phyloP scores from a whole-genome alignment of 2,329 filamentous ascomycete species.

The Venturia nashicola region DNA sequence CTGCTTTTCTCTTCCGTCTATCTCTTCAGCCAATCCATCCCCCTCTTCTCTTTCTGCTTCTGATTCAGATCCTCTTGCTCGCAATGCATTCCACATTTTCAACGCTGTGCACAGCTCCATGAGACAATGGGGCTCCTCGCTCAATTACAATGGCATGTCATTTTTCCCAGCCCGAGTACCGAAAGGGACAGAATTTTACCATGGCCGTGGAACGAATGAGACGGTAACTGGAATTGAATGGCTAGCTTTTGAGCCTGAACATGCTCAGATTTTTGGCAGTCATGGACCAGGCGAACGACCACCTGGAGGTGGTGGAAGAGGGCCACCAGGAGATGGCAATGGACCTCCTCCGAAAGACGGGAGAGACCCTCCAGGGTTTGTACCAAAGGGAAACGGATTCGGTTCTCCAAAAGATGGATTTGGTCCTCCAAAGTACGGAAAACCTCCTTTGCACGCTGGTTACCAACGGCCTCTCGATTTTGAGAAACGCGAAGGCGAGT shows the following conservation, averaged over 20 bases:
- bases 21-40: neutral
- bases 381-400: neutral
- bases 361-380: too few relatives aligned
- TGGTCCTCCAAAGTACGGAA: neutral
- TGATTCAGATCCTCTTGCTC: neutral
- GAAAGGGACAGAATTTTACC: conserved; percentile 52
- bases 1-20: neutral
- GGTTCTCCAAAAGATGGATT: neutral
- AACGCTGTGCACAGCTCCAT: conserved; percentile 61
- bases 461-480: neutral
- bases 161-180: conserved; percentile 56
- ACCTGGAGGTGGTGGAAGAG: conserved; percentile 4
- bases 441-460: neutral
- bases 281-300: conserved; percentile 3
- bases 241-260: conserved; percentile 68
- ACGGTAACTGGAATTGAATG: conserved; percentile 48
- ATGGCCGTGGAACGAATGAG: conserved; percentile 40
- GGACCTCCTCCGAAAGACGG: too few relatives aligned
- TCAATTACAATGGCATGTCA: conserved; percentile 66
- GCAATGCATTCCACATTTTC: conserved; percentile 55
- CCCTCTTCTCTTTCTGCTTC: neutral
- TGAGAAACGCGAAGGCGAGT: neutral
- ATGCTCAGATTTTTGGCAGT: conserved; percentile 53
- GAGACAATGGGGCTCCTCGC: conserved; percentile 60
- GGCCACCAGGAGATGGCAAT: neutral